Conservation (phyloP, 169 alveolate species). For the Perkinsus chesapeaki region DNA sequence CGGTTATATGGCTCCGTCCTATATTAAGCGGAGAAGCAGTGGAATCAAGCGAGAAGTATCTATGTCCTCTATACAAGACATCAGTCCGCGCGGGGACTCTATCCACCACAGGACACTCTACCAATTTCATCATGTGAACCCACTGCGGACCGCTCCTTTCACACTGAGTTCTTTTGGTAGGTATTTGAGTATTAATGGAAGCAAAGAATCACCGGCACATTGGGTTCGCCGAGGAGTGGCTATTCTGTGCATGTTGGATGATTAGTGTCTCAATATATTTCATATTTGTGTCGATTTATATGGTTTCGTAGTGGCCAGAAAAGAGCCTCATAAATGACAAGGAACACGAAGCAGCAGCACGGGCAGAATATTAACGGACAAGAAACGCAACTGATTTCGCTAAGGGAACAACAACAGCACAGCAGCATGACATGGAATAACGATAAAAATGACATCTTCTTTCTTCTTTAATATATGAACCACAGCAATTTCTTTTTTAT, state of each 20-base stretch:
- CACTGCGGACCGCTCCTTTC: conserved; percentile 72
- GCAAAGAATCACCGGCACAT: conserved; percentile 55
- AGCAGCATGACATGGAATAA: no score
- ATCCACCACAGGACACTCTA: background rate
- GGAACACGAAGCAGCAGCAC: background rate
- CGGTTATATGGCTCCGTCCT: conserved; percentile 72
- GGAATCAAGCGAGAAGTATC: conserved; percentile 39
- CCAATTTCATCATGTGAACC: conserved; percentile 60
- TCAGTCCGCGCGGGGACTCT: conserved; percentile 50
- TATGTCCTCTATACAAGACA: conserved; percentile 74
- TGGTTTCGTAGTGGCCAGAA: no score
- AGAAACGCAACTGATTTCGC: no score
- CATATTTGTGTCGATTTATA: no score
- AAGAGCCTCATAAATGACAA: background rate
- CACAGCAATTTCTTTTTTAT: no score
- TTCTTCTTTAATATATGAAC: no score
- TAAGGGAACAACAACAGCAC: no score
- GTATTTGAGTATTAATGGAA: conserved; percentile 7
- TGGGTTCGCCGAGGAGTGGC: conserved; percentile 84
- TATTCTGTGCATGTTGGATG: conserved; percentile 61
- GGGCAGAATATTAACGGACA: no score
- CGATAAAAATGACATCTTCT: no score
- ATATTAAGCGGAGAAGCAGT: conserved; percentile 26
- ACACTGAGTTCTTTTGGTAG: conserved; percentile 56
- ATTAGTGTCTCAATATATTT: conserved; percentile 40